Percentiles rank a stretch among this genome's conserved stretches.
Conservation (phyloP, 805 yeast genomes). For the Candida maltosa region DNA sequence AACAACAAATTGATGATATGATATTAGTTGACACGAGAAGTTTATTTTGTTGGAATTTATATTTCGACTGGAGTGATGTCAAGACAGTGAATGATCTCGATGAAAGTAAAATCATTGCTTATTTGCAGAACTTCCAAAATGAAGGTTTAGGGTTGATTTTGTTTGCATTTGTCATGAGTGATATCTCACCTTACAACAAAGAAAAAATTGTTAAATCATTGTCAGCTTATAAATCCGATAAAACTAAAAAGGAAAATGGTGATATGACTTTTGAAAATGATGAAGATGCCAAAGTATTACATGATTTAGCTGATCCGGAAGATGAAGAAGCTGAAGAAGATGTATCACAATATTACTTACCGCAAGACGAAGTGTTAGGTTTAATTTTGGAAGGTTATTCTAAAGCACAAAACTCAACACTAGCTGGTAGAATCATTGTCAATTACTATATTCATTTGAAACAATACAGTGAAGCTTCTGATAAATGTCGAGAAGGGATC, state of each 20-base stretch:
- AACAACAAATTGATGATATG: slow-evolving; percentile 66
- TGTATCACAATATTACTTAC: slow-evolving; percentile 12
- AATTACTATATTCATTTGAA: slow-evolving; percentile 55
- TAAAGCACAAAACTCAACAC: slow-evolving; percentile 37
- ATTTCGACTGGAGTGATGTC: slow-evolving; percentile 72
- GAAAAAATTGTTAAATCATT: slow-evolving; percentile 17
- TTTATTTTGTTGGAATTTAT: slow-evolving; percentile 66
- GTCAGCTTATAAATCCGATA: slow-evolving; percentile 3
- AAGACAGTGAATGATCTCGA: slow-evolving; percentile 48
- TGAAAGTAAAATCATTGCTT: slow-evolving; percentile 40
- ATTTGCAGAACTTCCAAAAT: slow-evolving; percentile 51
- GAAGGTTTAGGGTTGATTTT: slow-evolving; percentile 63
- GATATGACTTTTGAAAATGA: slow-evolving; percentile 11
- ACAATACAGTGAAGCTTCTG: slow-evolving; percentile 63
- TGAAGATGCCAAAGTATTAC: slow-evolving; percentile 15
- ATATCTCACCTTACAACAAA: slow-evolving; percentile 58
- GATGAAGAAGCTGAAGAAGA: slow-evolving; percentile 6
- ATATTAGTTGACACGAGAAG: slow-evolving; percentile 62
- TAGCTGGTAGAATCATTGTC: slow-evolving; percentile 66
- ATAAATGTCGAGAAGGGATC: slow-evolving; percentile 59
- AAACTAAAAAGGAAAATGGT: slow-evolving; percentile 1
- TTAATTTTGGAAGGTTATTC: slow-evolving; percentile 51
- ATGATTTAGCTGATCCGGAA: slow-evolving; percentile 8
- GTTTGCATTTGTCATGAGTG: slow-evolving; percentile 64
- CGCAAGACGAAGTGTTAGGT: slow-evolving; percentile 50